Evolutionary conservation across 164 flowering plant species (phyloP).

Genomic region (Berberis vulgaris): DNA sequence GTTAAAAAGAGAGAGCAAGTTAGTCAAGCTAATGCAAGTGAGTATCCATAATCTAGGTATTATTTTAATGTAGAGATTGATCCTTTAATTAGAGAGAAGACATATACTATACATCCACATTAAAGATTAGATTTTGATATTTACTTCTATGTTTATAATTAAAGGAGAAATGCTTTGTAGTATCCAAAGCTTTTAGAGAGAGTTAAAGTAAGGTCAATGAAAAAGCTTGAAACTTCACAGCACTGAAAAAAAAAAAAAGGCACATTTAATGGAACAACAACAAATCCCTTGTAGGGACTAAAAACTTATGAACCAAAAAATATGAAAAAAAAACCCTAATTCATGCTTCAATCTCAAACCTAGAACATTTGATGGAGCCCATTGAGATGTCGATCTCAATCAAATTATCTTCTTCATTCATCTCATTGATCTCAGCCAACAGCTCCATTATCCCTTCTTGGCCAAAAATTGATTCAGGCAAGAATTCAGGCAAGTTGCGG

Average conservation of each 20-base stretch:
- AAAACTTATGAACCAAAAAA: not conserved
- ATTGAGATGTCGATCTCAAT: constrained; percentile 61
- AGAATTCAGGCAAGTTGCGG: constrained; percentile 19
- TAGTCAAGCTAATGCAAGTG: too few relatives aligned
- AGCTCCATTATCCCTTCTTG: constrained; percentile 43
- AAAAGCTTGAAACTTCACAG: constrained; percentile 7
- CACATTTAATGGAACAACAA: not conserved
- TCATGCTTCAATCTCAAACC: constrained; percentile 35
- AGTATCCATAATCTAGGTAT: too few relatives aligned
- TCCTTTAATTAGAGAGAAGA: too few relatives aligned
- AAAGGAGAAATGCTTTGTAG: too few relatives aligned
- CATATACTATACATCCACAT: too few relatives aligned
- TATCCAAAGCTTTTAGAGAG: too few relatives aligned
- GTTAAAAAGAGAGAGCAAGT: too few relatives aligned
- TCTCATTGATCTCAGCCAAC: constrained; percentile 50
- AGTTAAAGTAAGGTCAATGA: constrained; percentile 11
- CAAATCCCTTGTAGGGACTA: not conserved
- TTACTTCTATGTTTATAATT: too few relatives aligned
- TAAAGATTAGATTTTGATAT: too few relatives aligned
- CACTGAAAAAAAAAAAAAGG: not conserved
- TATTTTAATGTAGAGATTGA: too few relatives aligned
- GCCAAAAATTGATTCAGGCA: constrained; percentile 21
- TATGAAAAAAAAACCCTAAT: not conserved
- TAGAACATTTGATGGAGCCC: constrained; percentile 45
- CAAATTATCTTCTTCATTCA: constrained; percentile 50